A percentile compares a stretch with the other conserved stretches of the same genome.
Conservation (phyloP, 23 red algal species). For the Gracilaria gracilis region DNA sequence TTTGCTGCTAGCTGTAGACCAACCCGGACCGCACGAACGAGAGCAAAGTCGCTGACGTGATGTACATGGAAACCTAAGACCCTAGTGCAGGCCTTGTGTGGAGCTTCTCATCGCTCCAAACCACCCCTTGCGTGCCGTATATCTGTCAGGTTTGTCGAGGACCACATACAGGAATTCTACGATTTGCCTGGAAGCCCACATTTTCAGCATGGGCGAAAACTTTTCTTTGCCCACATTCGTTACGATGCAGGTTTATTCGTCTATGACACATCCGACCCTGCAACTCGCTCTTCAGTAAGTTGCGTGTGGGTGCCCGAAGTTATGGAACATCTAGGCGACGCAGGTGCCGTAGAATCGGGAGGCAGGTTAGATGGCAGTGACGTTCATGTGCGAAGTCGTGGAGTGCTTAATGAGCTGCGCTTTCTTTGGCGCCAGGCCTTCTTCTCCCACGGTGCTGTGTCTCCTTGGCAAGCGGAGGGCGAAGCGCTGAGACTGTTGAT, state of each 20-base stretch:
- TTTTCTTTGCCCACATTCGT: conserved; percentile 60
- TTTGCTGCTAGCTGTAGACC: background rate
- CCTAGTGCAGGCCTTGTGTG: conserved; percentile 62
- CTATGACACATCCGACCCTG: conserved; percentile 56
- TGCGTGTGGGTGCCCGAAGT: conserved; percentile 67
- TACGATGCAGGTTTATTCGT: conserved; percentile 68
- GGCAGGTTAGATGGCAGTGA: conserved; percentile 55
- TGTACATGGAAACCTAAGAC: conserved; percentile 35
- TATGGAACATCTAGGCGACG: conserved; percentile 66
- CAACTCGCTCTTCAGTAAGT: conserved; percentile 58
- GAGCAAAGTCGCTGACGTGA: background rate
- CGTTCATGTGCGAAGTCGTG: conserved; percentile 46
- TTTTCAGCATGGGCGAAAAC: conserved; percentile 52
- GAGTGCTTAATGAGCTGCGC: conserved; percentile 61
- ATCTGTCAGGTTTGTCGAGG: conserved; percentile 39
- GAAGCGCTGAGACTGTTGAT: conserved; percentile 37
- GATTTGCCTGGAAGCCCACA: conserved; percentile 50
- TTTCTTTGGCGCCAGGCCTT: conserved; percentile 70
- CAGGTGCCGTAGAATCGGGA: conserved; percentile 58
- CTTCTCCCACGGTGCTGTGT: conserved; percentile 52
- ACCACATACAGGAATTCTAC: conserved; percentile 65
- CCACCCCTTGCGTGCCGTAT: conserved; percentile 25
- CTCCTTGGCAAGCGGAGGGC: conserved; percentile 8
- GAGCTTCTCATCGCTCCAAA: conserved; percentile 28
- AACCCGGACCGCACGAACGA: background rate